A percentile compares a stretch with the other conserved stretches of the same genome.
Evolutionary conservation across 2,329 filamentous ascomycete species (phyloP).

Genomic region (Lachnellula subtilissima): DNA sequence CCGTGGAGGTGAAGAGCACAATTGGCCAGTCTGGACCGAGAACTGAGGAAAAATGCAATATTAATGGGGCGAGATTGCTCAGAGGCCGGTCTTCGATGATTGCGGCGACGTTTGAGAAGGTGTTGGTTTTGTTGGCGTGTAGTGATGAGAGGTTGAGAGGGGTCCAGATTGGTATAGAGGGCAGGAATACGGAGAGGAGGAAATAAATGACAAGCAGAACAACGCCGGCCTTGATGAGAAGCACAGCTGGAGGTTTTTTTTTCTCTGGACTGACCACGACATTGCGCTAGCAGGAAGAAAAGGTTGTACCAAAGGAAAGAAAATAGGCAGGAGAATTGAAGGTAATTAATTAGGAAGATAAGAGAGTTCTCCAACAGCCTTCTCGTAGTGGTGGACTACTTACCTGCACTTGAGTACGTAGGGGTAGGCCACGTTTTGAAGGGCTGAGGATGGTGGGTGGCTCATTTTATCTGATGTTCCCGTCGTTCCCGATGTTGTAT

Average conservation of each 20-base stretch:
- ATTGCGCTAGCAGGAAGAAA: neutral
- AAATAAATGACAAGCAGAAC: neutral
- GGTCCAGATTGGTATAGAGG: neutral
- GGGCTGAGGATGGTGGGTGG: too few relatives aligned
- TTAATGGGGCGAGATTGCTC: slow-evolving; percentile 29
- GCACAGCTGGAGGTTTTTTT: neutral
- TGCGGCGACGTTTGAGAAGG: slow-evolving; percentile 26
- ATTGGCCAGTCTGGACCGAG: slow-evolving; percentile 40
- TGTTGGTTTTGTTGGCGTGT: neutral
- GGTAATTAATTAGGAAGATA: too few relatives aligned
- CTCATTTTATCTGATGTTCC: too few relatives aligned
- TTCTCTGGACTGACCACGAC: neutral
- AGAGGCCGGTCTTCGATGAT: slow-evolving; percentile 33
- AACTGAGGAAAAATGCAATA: slow-evolving; percentile 34
- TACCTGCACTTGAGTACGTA: too few relatives aligned
- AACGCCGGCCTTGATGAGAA: neutral
- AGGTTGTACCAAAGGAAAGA: neutral
- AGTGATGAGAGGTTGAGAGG: neutral
- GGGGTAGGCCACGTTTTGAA: too few relatives aligned
- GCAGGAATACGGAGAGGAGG: neutral
- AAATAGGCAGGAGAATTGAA: too few relatives aligned
- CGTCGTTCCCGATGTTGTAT: too few relatives aligned
- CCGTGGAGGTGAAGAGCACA: slow-evolving; percentile 34
- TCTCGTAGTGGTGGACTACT: too few relatives aligned
- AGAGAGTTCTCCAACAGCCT: too few relatives aligned